A percentile compares a stretch with the other conserved stretches of the same genome.
phyloP scores from a whole-genome alignment of 2,329 filamentous ascomycete genomes.

The Endocalyx cinctus region DNA sequence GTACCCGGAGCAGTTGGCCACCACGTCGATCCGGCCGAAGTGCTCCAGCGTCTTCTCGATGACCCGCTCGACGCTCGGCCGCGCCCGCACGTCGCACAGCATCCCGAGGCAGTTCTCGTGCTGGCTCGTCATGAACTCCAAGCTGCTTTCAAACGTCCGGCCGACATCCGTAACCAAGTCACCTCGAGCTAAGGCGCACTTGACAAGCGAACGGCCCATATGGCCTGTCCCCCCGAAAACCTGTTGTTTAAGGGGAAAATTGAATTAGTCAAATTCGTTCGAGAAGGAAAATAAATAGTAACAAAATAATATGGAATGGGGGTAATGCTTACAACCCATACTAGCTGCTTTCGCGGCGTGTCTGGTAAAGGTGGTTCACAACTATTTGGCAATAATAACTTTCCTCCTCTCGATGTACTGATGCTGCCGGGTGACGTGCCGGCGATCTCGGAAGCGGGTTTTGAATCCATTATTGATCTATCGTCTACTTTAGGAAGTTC shows the following conservation, averaged over 20 bases:
- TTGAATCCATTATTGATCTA: constrained; percentile 22
- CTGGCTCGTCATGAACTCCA: constrained; percentile 66
- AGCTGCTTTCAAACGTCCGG: constrained; percentile 70
- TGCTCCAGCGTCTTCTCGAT: constrained; percentile 65
- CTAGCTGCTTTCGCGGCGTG: constrained; percentile 67
- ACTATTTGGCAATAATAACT: constrained; percentile 67
- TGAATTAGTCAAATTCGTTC: too few species aligned
- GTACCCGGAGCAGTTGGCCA: constrained; percentile 92
- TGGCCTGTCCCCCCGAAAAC: constrained; percentile 96
- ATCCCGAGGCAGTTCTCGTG: constrained; percentile 70
- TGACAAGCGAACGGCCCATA: constrained; percentile 86
- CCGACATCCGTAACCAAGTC: constrained; percentile 87
- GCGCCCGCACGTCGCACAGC: constrained; percentile 85
- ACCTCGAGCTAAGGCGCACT: constrained; percentile 71
- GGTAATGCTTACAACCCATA: constrained; percentile 72
- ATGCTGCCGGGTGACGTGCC: constrained; percentile 21
- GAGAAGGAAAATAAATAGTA: too few species aligned
- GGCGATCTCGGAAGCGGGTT: constrained; percentile 20
- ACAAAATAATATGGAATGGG: constrained; percentile 1
- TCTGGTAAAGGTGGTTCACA: constrained; percentile 77
- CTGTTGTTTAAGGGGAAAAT: constrained; percentile 37
- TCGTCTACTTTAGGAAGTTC: too few species aligned
- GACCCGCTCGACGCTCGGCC: constrained; percentile 69
- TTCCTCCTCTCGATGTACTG: constrained; percentile 28
- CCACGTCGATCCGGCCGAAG: constrained; percentile 81